Evolutionary conservation across 2,329 filamentous ascomycete genomes (phyloP), one percentile per base, ranked within the genome.

Genomic region (Penicillium sp.): DNA sequence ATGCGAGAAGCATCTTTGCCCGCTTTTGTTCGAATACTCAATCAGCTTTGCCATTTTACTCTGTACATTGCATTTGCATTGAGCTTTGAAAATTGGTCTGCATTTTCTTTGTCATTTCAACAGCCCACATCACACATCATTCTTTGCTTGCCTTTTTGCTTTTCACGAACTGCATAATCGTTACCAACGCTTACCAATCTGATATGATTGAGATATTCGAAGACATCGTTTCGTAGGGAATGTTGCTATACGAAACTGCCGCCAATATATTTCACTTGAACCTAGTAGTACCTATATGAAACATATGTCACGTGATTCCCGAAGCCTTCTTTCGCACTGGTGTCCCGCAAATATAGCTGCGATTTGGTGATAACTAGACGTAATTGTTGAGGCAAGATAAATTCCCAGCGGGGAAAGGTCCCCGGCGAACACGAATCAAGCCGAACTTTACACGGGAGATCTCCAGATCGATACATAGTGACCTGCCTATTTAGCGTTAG

Each of bases 51-150:
- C 24, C 10, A 42, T 48, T 27, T 23, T 34, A 48, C 37, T 43
- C 30, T 57, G 54, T 57, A 57, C 27, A 55, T 52, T 52, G 55
- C 55, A 58, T 52, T 43, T 48, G 52, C 52, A 52, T 58, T 48
- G 18, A 17, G 24, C 34, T 42, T 46, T 40, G 36, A 40, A 40
- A 40, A 40, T 40, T 40, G 29, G 40, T 21, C 23, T 51, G 18
- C 20, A 29, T 49, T 45, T 42, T n/a, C 27, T 50, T 21, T 34
- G 34, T 20, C n/a, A 27, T 27, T 27, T 27, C 24, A 10, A 6
- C 24, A 27, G 24, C 5, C 24, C 24, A 27, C 6, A 27, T 10
- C 24, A 10, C 10, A 27, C 10, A 27, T 27, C 13, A 30, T 30
- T 30, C 7, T 7, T 7, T 30, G 6, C 9, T 30, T 9, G 13